These are phyloP conservation scores for Lactarius quietus DNA, from an alignment of 768 basidiomycete species.

Conservation along the genomic window DNA sequence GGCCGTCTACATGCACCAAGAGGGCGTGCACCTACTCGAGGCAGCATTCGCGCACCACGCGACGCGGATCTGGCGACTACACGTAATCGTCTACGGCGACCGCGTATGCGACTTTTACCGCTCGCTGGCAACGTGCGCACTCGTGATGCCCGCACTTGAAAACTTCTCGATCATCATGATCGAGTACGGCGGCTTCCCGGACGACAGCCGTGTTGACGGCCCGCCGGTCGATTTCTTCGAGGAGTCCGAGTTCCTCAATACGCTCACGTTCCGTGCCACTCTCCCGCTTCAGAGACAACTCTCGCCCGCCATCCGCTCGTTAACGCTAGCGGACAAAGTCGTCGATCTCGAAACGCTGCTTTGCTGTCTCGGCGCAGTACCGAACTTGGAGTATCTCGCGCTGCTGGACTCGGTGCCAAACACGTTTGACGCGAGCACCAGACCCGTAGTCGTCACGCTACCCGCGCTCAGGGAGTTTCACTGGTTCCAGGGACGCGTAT, in stretches of 20 bases:
- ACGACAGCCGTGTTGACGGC: background rate
- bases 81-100: slow-evolving; percentile 9
- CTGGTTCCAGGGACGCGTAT: slow-evolving; percentile 16
- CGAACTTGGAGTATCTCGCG: slow-evolving; percentile 19
- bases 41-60: background rate
- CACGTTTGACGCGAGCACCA: background rate
- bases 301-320: slow-evolving; percentile 10
- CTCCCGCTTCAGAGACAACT: slow-evolving; percentile 7
- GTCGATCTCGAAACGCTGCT: slow-evolving; percentile 15
- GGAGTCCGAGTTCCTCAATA: background rate
- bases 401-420: slow-evolving; percentile 12
- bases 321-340: slow-evolving; percentile 6
- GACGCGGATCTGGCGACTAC: slow-evolving; percentile 3
- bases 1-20: background rate
- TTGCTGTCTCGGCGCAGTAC: slow-evolving; percentile 4
- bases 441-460: slow-evolving; percentile 4
- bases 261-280: slow-evolving; percentile 2
- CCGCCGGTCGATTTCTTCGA: background rate
- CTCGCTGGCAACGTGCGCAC: background rate
- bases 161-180: slow-evolving; percentile 17
- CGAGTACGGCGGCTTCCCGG: slow-evolving; percentile 8
- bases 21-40: background rate
- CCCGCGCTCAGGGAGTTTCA: slow-evolving; percentile 4
- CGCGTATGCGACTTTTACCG: slow-evolving; percentile 13
- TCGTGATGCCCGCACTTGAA: slow-evolving; percentile 3